Percentiles rank a stretch among this genome's conserved stretches.
Evolutionary conservation across 176 grass and related monocot genomes (phyloP).

Genomic region (Aegilops tauschii): DNA sequence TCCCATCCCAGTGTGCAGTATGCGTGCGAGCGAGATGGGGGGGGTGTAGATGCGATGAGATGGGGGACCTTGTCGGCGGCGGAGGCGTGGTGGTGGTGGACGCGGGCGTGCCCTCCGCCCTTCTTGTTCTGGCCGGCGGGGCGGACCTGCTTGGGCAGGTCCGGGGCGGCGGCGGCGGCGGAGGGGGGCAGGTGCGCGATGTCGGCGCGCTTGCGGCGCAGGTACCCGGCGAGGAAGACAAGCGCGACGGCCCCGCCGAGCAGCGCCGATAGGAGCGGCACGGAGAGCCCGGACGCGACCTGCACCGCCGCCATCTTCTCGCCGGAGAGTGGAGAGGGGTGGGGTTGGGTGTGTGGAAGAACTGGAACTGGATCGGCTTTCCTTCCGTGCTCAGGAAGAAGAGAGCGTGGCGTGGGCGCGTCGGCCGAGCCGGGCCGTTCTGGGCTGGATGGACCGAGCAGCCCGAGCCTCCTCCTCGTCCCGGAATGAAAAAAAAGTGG

Average conservation of each 20-base stretch:
- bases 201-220: slow-evolving; percentile 83
- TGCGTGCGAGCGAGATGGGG: neutral
- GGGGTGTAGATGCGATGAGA: neutral
- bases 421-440: too few relatives aligned
- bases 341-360: neutral
- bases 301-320: neutral
- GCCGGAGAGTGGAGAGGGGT: neutral
- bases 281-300: slow-evolving; percentile 43
- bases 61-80: slow-evolving; percentile 66
- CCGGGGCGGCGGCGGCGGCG: slow-evolving; percentile 28
- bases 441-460: too few relatives aligned
- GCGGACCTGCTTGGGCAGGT: slow-evolving; percentile 31
- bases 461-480: too few relatives aligned
- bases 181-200: slow-evolving; percentile 57
- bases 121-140: slow-evolving; percentile 25
- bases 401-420: too few relatives aligned
- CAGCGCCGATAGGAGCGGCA: slow-evolving; percentile 61
- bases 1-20: neutral
- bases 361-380: slow-evolving; percentile 6
- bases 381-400: neutral
- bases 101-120: neutral
- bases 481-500: too few relatives aligned
- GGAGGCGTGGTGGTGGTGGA: slow-evolving; percentile 61
- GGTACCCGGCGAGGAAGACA: slow-evolving; percentile 74
- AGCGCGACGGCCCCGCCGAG: slow-evolving; percentile 69